These are phyloP conservation scores for Aspergillus carlsbadensis DNA, from an alignment of 495 filamentous ascomycete genomes.

Conservation along the genomic window DNA sequence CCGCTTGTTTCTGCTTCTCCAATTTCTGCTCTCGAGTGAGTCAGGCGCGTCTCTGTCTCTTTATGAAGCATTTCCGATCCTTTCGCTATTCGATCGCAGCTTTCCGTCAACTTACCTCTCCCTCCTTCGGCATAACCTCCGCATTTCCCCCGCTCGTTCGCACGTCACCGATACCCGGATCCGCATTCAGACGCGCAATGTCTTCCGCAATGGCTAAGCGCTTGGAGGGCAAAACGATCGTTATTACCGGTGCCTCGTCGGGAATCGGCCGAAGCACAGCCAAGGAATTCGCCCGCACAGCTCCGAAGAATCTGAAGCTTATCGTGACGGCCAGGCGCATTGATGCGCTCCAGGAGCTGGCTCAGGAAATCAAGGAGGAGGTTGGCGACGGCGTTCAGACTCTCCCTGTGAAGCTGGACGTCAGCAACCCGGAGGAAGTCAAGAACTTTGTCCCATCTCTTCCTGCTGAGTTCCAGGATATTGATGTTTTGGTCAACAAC, in stretches of 20 bases:
- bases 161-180: slow-evolving; percentile 23
- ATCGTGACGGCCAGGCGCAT: slow-evolving; percentile 83
- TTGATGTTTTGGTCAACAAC: slow-evolving; percentile 95
- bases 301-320: slow-evolving; percentile 76
- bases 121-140: slow-evolving; percentile 16
- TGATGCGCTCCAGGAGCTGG: slow-evolving; percentile 73
- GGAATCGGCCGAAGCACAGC: slow-evolving; percentile 88
- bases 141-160: slow-evolving; percentile 19
- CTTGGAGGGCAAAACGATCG: slow-evolving; percentile 89
- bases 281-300: slow-evolving; percentile 86
- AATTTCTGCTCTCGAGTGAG: not conserved
- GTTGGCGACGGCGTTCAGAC: slow-evolving; percentile 81
- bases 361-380: slow-evolving; percentile 73
- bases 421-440: slow-evolving; percentile 77
- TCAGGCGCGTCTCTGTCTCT: slow-evolving; percentile 2
- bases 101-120: slow-evolving; percentile 21
- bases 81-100: slow-evolving; percentile 30
- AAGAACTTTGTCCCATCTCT: slow-evolving; percentile 68
- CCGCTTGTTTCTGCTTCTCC: not conserved
- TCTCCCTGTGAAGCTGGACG: slow-evolving; percentile 78
- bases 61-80: slow-evolving; percentile 36
- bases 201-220: slow-evolving; percentile 76
- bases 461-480: slow-evolving; percentile 80
- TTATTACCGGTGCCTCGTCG: slow-evolving; percentile 91
- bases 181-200: slow-evolving; percentile 56